phyloP scores from a whole-genome alignment of 768 basidiomycete genomes.

The Pulveroboletus sp. region DNA sequence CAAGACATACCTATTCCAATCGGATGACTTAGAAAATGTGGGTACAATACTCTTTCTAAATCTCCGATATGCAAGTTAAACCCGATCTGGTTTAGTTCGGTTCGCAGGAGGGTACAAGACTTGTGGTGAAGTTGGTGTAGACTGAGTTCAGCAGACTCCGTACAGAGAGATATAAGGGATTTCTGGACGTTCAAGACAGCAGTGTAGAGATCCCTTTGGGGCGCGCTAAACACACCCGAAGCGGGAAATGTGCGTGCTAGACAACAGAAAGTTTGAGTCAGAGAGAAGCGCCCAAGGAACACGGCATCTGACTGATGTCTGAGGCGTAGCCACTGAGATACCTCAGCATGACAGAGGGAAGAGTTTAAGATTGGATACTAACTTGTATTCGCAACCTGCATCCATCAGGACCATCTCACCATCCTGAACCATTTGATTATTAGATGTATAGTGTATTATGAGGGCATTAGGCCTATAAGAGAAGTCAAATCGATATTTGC shows the following conservation, averaged over 20 bases:
- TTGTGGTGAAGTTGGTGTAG: slow-evolving; percentile 74
- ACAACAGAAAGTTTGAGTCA: slow-evolving; percentile 7
- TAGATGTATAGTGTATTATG: slow-evolving; percentile 92
- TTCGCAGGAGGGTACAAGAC: slow-evolving; percentile 60
- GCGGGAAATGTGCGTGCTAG: slow-evolving; percentile 85
- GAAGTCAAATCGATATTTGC: background rate
- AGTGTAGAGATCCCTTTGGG: slow-evolving; percentile 83
- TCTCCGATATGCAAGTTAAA: slow-evolving; percentile 44
- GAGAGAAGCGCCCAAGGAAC: background rate
- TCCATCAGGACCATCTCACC: slow-evolving; percentile 83
- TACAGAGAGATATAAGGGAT: slow-evolving; percentile 55
- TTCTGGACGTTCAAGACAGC: slow-evolving; percentile 75
- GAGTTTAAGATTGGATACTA: slow-evolving; percentile 18
- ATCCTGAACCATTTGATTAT: slow-evolving; percentile 68
- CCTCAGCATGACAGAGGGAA: slow-evolving; percentile 2
- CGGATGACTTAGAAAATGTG: slow-evolving; percentile 89
- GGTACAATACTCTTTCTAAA: slow-evolving; percentile 73
- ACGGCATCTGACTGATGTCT: slow-evolving; percentile 69
- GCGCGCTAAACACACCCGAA: slow-evolving; percentile 68
- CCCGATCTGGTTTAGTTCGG: slow-evolving; percentile 67
- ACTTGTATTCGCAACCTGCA: slow-evolving; percentile 93
- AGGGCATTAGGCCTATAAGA: slow-evolving; percentile 70
- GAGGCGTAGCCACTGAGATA: slow-evolving; percentile 78
- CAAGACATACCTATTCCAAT: slow-evolving; percentile 73
- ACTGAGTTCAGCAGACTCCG: slow-evolving; percentile 49